Conservation (phyloP, 1,284 basidiomycete species). For the Fomitiporia mediterranea region DNA sequence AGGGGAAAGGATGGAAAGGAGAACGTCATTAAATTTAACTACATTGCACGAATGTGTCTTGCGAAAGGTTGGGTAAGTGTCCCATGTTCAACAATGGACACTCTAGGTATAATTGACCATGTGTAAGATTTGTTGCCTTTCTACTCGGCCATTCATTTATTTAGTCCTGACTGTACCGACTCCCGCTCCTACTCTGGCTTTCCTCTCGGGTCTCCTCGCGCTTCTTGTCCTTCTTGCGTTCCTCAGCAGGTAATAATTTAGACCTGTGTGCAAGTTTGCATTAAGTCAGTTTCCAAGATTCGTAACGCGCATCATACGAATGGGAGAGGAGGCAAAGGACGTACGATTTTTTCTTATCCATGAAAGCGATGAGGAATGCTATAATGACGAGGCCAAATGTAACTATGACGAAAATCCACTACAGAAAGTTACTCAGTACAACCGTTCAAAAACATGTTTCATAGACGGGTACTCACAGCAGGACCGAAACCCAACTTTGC, state of each 20-base stretch:
- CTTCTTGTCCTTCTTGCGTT: no score
- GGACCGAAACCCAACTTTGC: constrained; percentile 7
- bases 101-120: no score
- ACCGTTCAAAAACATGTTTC: background rate
- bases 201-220: background rate
- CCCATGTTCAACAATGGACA: no score
- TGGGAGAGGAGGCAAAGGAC: background rate
- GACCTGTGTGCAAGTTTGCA: no score
- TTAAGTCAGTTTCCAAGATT: background rate
- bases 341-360: constrained; percentile 3
- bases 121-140: no score
- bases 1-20: no score
- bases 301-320: background rate
- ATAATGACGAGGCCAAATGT: background rate
- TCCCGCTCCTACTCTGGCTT: background rate
- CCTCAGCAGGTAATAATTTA: no score
- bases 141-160: no score
- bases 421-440: background rate
- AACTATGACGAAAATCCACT: constrained; percentile 11
- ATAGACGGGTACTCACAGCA: constrained; percentile 7
- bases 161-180: background rate
- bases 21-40: no score
- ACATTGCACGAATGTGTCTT: no score
- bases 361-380: constrained; percentile 2
- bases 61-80: no score